phyloP scores from a whole-genome alignment of 129 eudicot species.

The Arctium minus region DNA sequence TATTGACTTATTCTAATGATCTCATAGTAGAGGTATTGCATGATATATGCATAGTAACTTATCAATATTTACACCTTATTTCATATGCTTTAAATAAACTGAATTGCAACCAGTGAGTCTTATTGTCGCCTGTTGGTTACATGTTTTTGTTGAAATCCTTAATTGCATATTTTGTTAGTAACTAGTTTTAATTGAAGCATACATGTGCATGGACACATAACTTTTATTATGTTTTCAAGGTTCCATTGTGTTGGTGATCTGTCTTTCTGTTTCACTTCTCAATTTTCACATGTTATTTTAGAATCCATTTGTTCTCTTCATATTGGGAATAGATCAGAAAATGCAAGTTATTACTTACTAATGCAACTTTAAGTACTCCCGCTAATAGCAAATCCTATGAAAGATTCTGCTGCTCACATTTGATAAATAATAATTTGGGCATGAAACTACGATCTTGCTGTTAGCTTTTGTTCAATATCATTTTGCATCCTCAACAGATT shows the following conservation, averaged over 20 bases:
- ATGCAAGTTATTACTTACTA: not conserved
- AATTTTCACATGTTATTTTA: not conserved
- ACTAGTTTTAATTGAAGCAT: conserved; percentile 8
- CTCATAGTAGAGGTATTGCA: not conserved
- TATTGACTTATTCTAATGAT: not conserved
- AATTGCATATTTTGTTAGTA: not conserved
- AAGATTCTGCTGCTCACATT: conserved; percentile 8
- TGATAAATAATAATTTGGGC: not conserved
- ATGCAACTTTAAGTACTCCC: not conserved
- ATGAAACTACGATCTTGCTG: not conserved
- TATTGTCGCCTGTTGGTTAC: not conserved
- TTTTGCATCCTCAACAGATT: conserved; percentile 1
- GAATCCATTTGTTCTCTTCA: conserved; percentile 3
- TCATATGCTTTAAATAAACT: too few species aligned
- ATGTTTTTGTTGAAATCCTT: not conserved
- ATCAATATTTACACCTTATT: too few species aligned
- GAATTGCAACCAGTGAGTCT: too few species aligned
- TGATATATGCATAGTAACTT: too few species aligned
- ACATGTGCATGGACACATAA: not conserved
- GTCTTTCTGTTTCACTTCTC: not conserved
- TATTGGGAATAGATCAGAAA: conserved; percentile 1
- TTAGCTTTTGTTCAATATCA: not conserved
- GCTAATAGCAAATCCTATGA: not conserved
- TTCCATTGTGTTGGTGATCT: not conserved
- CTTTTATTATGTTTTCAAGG: not conserved